These are phyloP conservation scores for Decorospora gaudefroyi DNA, from an alignment of 2,329 filamentous ascomycete genomes.

Conservation along the genomic window DNA sequence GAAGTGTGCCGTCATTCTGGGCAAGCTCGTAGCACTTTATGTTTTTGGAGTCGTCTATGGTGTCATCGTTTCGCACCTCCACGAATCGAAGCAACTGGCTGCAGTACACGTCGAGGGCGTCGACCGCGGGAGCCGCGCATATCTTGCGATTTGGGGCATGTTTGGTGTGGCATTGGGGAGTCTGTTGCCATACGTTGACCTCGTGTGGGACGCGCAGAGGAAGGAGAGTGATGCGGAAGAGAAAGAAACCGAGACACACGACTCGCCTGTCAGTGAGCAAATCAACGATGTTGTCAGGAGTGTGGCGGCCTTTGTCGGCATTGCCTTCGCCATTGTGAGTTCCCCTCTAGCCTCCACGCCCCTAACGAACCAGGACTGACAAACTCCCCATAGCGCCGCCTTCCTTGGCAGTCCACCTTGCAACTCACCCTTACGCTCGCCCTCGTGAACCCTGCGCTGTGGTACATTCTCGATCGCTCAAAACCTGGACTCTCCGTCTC, in stretches of 20 bases:
- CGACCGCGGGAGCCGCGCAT: conserved; percentile 63
- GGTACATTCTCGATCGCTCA: conserved; percentile 94
- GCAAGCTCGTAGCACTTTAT: conserved; percentile 71
- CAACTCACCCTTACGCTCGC: conserved; percentile 89
- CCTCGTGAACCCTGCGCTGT: conserved; percentile 88
- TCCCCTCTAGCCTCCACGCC: neutral
- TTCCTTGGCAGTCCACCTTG: conserved; percentile 93
- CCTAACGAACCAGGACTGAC: conserved; percentile 8
- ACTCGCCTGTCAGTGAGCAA: conserved; percentile 59
- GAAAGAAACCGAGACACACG: conserved; percentile 40
- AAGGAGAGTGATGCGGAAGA: conserved; percentile 33
- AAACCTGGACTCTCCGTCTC: conserved; percentile 82
- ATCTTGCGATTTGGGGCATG: conserved; percentile 79
- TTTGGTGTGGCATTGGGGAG: conserved; percentile 78
- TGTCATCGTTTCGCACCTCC: conserved; percentile 76
- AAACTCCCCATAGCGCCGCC: conserved; percentile 66
- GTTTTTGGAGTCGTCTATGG: conserved; percentile 82
- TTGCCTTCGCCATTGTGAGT: conserved; percentile 82
- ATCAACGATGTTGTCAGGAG: conserved; percentile 76
- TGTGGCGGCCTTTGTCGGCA: conserved; percentile 72
- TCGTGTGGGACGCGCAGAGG: conserved; percentile 65
- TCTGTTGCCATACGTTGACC: conserved; percentile 82
- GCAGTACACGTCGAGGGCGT: conserved; percentile 64
- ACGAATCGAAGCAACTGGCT: conserved; percentile 67
- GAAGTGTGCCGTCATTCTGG: conserved; percentile 58